Percentiles rank a stretch among this genome's conserved stretches.
These are phyloP conservation scores for Kwoniella sp. DNA, from an alignment of 768 basidiomycete species.

Conservation along the genomic window DNA sequence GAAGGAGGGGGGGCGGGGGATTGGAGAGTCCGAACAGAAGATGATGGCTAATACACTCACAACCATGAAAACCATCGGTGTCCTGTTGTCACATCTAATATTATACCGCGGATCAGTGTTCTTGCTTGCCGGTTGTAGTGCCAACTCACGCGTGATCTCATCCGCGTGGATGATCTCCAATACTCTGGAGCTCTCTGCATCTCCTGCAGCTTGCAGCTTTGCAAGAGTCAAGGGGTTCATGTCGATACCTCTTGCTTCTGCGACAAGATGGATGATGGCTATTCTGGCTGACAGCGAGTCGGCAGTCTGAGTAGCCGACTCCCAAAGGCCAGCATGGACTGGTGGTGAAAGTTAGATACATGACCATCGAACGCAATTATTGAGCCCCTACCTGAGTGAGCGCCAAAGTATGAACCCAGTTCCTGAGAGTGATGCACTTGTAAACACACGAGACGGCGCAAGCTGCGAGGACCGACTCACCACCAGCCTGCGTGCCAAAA, in stretches of 20 bases:
- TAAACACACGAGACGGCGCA: too few relatives aligned
- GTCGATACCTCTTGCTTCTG: conserved; percentile 77
- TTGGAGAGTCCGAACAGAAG: not conserved
- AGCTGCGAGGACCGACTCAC: too few relatives aligned
- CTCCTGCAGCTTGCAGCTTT: conserved; percentile 63
- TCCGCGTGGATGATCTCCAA: conserved; percentile 75
- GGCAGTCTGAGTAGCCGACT: conserved; percentile 66
- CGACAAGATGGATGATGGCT: conserved; percentile 79
- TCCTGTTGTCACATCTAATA: conserved; percentile 68
- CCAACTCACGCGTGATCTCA: conserved; percentile 57
- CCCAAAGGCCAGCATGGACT: conserved; percentile 76
- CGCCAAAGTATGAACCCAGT: conserved; percentile 64
- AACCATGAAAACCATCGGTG: conserved; percentile 80
- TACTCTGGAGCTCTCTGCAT: conserved; percentile 62
- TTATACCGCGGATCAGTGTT: not conserved
- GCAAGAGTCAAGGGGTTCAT: conserved; percentile 77
- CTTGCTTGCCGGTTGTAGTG: not conserved
- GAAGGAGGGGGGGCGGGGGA: too few relatives aligned
- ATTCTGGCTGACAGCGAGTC: conserved; percentile 66
- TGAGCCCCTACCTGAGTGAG: conserved; percentile 35
- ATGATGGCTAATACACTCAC: conserved; percentile 56
- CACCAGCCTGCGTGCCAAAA: conserved; percentile 62
- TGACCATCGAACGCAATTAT: not conserved
- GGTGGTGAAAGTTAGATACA: conserved; percentile 52
- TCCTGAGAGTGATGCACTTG: conserved; percentile 13